A percentile compares a stretch with the other conserved stretches of the same genome.
phyloP scores from a whole-genome alignment of 2,329 filamentous ascomycete species.

The Aureobasidium sp. region DNA sequence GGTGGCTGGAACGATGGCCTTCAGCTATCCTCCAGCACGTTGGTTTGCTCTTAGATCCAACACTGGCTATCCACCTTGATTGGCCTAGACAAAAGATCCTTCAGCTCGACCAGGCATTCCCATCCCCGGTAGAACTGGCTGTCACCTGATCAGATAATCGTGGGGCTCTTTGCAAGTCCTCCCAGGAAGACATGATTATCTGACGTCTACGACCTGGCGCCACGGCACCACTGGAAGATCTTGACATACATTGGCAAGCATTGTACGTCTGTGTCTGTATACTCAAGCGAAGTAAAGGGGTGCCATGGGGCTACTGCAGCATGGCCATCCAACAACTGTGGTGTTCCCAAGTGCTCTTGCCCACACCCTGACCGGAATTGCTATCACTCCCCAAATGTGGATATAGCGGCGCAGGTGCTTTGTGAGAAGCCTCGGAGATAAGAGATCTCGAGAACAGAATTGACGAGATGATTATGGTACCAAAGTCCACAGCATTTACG shows the following conservation, averaged over 20 bases:
- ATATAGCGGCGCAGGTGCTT: too few relatives aligned
- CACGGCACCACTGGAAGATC: background rate
- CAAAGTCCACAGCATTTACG: too few relatives aligned
- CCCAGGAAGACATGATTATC: background rate
- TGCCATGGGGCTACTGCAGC: too few relatives aligned
- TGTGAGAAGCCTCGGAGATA: too few relatives aligned
- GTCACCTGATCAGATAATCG: background rate
- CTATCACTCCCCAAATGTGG: too few relatives aligned
- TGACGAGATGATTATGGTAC: too few relatives aligned
- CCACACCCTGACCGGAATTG: too few relatives aligned
- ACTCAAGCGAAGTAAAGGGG: background rate
- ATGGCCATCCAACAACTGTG: too few relatives aligned
- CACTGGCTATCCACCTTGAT: background rate
- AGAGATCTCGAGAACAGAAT: too few relatives aligned
- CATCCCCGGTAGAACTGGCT: background rate
- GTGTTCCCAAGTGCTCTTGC: too few relatives aligned
- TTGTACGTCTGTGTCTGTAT: background rate
- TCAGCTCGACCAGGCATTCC: background rate
- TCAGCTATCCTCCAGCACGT: background rate
- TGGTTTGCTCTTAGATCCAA: background rate
- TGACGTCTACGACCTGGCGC: background rate
- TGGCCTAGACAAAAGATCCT: background rate
- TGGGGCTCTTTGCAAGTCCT: background rate
- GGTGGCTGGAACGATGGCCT: conserved; percentile 6
- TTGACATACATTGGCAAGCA: background rate